A percentile compares a stretch with the other conserved stretches of the same genome.
Evolutionary conservation across 371 early-diverging fungal genomes (phyloP).

Genomic region (Dinochytrium kinnereticum): DNA sequence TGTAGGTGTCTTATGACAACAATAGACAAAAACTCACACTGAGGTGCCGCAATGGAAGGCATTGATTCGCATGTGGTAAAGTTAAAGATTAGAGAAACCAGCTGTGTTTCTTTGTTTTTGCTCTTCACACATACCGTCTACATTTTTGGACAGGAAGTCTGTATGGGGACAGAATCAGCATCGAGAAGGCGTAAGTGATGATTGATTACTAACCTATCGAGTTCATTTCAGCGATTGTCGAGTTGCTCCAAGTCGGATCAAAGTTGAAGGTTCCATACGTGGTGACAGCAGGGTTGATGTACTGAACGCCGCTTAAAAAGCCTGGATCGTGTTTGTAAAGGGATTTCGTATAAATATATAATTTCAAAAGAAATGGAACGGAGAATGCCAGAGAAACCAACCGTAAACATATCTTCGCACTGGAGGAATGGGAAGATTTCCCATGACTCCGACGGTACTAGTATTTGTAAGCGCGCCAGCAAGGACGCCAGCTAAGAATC

Average conservation of each 20-base stretch:
- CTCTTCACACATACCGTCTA: constrained; percentile 12
- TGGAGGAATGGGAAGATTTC: constrained; percentile 14
- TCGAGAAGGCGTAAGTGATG: neutral
- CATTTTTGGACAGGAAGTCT: constrained; percentile 1
- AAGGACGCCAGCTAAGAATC: constrained; percentile 26
- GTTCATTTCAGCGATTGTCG: too few species aligned
- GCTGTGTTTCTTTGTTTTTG: too few species aligned
- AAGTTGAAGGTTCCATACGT: neutral
- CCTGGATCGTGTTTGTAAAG: too few species aligned
- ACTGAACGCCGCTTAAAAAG: constrained; percentile 18
- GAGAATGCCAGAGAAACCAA: too few species aligned
- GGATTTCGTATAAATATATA: too few species aligned
- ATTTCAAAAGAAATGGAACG: too few species aligned
- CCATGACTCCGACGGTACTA: constrained; percentile 12
- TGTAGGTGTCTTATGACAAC: neutral
- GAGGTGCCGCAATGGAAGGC: neutral
- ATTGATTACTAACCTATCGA: too few species aligned
- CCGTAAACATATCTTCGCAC: constrained; percentile 18
- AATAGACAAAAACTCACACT: neutral
- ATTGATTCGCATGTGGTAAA: too few species aligned
- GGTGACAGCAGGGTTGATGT: constrained; percentile 7
- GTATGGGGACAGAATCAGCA: neutral
- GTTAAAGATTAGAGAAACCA: too few species aligned
- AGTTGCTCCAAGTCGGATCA: constrained; percentile 19
- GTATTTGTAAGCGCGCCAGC: constrained; percentile 21